Base-by-base conservation (phyloP, 2,329 filamentous ascomycete species). In the Monosporascus ibericus region DNA sequence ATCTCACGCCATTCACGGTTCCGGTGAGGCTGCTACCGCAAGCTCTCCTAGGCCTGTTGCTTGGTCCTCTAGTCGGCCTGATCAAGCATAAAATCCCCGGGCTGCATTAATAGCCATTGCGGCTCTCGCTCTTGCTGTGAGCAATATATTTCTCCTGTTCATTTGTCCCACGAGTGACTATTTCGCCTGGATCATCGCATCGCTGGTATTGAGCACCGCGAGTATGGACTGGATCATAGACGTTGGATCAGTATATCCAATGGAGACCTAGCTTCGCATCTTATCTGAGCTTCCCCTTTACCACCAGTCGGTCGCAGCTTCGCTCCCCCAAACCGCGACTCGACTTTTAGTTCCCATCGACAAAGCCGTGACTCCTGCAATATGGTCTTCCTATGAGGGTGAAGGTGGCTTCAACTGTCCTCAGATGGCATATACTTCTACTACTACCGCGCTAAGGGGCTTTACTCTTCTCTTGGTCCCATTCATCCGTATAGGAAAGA, bases 151-250 rank as follows among this genome's bases (percentile, higher is more conserved):
- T 25, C 60, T 70, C 34, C 40, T 68, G 18, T 69, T 69, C 47
- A 51, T 68, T 38, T 58, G 55, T 8, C 56, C 61, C 30, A 57
- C 58, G 34, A 63, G 56, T 25, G 59, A 65, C 47, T 68, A 69
- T 47, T 60, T 68, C 39, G 49, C 60, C 24, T 67, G 62, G 59
- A 62, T 67, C 52, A 63, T 68, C 20, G 67, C 66, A 8, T 65
- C 65, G 5, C 48, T 70, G 14, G 58, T 68, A 51, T 51, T 68
- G 44, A 66, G 65, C 42, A 66, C 67, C 7, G 48, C 69, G 47
- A 63, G 66, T 37, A 66, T 68, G 60, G 66, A 69, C 55, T 69
- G 65, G 66, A 60, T 58, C 53, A 64, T 69, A 58, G 68, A 68
- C 47, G 63, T 67, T 60, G 64, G 65, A 55, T 68, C 63, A 38